Evolutionary conservation across 23 red algal species (phyloP).

Genomic region (Pyropia haitanensis): DNA sequence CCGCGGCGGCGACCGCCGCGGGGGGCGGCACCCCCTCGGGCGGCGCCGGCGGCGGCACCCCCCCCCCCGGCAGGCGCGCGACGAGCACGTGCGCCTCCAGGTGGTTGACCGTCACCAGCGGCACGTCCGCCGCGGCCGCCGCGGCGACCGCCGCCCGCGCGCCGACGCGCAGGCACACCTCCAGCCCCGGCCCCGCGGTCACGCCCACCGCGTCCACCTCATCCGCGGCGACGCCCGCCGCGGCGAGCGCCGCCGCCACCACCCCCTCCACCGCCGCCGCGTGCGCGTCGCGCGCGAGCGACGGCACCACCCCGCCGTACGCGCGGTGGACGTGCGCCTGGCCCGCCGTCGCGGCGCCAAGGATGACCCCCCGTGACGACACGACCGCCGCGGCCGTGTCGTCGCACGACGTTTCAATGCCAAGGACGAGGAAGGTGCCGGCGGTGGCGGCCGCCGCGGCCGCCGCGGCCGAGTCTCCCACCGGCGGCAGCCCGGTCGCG

Average conservation of each 20-base stretch:
- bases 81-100: constrained; percentile 90
- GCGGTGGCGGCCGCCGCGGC: neutral
- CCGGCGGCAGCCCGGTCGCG: no score
- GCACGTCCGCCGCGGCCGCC: constrained; percentile 11
- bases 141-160: constrained; percentile 52
- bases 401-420: constrained; percentile 95
- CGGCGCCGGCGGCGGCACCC: no score
- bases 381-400: constrained; percentile 94
- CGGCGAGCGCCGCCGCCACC: constrained; percentile 43
- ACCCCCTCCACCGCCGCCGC: constrained; percentile 41
- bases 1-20: neutral
- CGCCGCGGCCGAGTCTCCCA: no score
- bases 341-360: constrained; percentile 46
- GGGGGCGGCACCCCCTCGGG: neutral
- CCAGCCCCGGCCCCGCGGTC: constrained; percentile 94
- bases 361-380: constrained; percentile 44
- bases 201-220: constrained; percentile 70
- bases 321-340: constrained; percentile 68
- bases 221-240: constrained; percentile 10
- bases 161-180: constrained; percentile 88
- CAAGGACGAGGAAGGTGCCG: constrained; percentile 54
- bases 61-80: constrained; percentile 18
- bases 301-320: constrained; percentile 90
- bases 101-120: constrained; percentile 91
- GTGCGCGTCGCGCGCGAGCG: constrained; percentile 84